These are phyloP conservation scores for Phycomyces blakesleeanus DNA, from an alignment of 192 early-diverging fungal species.

Conservation along the genomic window DNA sequence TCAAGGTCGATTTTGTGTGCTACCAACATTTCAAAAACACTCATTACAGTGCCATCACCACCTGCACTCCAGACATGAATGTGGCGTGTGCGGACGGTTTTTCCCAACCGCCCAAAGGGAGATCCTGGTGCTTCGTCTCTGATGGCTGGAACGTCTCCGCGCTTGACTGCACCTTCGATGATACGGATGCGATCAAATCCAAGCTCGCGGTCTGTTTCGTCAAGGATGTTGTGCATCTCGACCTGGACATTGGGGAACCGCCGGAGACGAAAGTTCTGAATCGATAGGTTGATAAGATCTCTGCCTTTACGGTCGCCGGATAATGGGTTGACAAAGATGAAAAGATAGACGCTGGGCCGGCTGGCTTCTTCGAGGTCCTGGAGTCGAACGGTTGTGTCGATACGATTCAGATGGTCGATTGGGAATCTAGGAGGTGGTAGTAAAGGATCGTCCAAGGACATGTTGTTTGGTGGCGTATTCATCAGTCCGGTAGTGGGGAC, in stretches of 20 bases:
- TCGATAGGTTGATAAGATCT: slow-evolving; percentile 53
- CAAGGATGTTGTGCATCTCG: slow-evolving; percentile 67
- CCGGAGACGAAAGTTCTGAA: slow-evolving; percentile 65
- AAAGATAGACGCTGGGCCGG: slow-evolving; percentile 54
- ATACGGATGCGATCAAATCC: slow-evolving; percentile 55
- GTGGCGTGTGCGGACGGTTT: slow-evolving; percentile 37
- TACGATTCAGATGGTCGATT: neutral
- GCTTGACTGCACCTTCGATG: slow-evolving; percentile 21
- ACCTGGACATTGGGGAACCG: slow-evolving; percentile 63
- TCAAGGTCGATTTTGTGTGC: slow-evolving; percentile 56
- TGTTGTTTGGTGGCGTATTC: too few species aligned
- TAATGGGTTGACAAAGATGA: slow-evolving; percentile 72
- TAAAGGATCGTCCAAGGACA: too few species aligned
- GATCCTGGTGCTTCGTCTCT: neutral
- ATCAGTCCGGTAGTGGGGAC: too few species aligned
- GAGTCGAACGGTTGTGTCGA: slow-evolving; percentile 21
- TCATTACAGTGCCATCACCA: slow-evolving; percentile 74
- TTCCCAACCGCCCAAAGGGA: slow-evolving; percentile 23
- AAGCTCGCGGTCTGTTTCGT: slow-evolving; percentile 46
- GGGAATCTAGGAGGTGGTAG: neutral
- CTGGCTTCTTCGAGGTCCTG: slow-evolving; percentile 20
- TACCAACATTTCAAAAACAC: slow-evolving; percentile 62
- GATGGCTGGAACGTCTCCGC: slow-evolving; percentile 3
- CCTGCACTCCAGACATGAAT: slow-evolving; percentile 75
- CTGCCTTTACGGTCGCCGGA: slow-evolving; percentile 68